Conservation (phyloP, 805 yeast genomes). For the Wickerhamomyces subpelliculosus region DNA sequence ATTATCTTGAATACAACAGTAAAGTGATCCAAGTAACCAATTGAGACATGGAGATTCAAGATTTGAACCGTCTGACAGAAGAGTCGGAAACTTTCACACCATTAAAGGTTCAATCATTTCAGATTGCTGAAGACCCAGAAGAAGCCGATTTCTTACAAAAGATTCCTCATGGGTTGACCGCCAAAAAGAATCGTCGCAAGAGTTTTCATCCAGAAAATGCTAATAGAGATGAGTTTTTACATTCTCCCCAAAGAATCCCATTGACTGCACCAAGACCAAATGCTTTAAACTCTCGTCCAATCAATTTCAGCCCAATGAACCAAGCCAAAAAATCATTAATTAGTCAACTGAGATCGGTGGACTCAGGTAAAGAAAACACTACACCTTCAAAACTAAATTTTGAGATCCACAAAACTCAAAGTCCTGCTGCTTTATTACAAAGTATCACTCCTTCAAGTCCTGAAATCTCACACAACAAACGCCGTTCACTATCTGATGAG, state of each 20-base stretch:
- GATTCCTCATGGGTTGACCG: conserved; percentile 41
- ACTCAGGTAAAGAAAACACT: conserved; percentile 1
- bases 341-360: conserved; percentile 1
- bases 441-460: conserved; percentile 1
- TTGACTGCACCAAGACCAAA: conserved; percentile 26
- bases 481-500: conserved; percentile 21
- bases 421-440: not conserved
- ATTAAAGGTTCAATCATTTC: conserved; percentile 10
- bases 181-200: conserved; percentile 23
- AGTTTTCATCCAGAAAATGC: conserved; percentile 11
- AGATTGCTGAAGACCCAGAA: conserved; percentile 12
- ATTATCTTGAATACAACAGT: too few species aligned
- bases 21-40: too few species aligned
- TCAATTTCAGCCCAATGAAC: conserved; percentile 3
- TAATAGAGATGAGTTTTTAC: not conserved
- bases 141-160: conserved; percentile 18
- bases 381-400: not conserved
- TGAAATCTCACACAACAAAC: conserved; percentile 9
- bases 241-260: conserved; percentile 20
- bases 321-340: conserved; percentile 17
- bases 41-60: conserved; percentile 6
- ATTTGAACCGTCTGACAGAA: conserved; percentile 5
- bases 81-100: conserved; percentile 18
- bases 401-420: not conserved
- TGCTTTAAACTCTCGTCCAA: conserved; percentile 18